Evolutionary conservation across 192 early-diverging fungal species (phyloP).

Genomic region (Mortierella claussenii): DNA sequence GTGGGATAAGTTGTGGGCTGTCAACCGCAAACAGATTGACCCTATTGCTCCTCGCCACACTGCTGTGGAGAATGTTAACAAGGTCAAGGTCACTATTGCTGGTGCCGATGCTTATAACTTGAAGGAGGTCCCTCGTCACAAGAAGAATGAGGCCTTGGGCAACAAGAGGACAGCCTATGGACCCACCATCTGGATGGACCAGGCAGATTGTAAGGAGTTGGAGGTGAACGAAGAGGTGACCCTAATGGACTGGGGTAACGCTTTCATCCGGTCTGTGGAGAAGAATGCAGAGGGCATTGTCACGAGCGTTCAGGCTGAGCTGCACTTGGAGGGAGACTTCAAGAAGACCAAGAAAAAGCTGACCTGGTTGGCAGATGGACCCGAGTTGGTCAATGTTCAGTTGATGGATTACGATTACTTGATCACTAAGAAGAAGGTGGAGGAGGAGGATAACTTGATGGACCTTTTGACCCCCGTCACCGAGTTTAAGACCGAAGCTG

Average conservation of each 20-base stretch:
- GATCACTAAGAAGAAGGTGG: slow-evolving; percentile 98
- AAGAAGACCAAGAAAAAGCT: slow-evolving; percentile 99
- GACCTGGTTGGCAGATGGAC: slow-evolving; percentile 86
- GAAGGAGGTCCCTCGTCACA: slow-evolving; percentile 86
- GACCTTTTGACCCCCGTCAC: slow-evolving; percentile 86
- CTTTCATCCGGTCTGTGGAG: slow-evolving; percentile 82
- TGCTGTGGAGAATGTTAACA: slow-evolving; percentile 73
- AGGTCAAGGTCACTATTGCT: slow-evolving; percentile 76
- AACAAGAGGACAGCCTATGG: slow-evolving; percentile 86
- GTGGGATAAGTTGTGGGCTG: slow-evolving; percentile 99
- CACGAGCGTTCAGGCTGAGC: slow-evolving; percentile 67
- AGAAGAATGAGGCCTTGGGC: slow-evolving; percentile 96
- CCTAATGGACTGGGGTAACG: slow-evolving; percentile 99
- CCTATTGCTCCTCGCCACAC: slow-evolving; percentile 94
- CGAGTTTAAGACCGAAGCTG: slow-evolving; percentile 76
- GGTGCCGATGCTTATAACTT: slow-evolving; percentile 64
- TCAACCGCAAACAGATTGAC: slow-evolving; percentile 97
- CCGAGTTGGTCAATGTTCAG: slow-evolving; percentile 70
- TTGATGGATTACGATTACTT: slow-evolving; percentile 97
- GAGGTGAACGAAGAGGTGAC: slow-evolving; percentile 93
- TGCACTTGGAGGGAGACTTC: slow-evolving; percentile 95
- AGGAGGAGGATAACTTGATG: slow-evolving; percentile 87
- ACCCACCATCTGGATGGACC: slow-evolving; percentile 81
- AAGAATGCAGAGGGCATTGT: slow-evolving; percentile 68
- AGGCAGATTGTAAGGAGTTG: slow-evolving; percentile 86